Evolutionary conservation across 257 asterid species (phyloP).

Genomic region (Datura wrightii): DNA sequence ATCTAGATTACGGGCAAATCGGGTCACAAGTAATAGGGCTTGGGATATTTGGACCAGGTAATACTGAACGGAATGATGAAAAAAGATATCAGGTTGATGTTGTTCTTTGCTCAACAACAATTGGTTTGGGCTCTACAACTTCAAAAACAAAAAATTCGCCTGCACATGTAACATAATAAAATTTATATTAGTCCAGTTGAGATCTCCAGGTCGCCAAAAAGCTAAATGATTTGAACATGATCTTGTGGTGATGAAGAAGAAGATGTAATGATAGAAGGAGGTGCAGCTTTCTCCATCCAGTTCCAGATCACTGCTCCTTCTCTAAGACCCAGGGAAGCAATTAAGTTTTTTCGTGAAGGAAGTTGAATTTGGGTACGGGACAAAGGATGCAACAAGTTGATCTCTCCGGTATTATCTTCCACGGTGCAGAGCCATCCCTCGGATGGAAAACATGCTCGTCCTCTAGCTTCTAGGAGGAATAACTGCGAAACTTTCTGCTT

Average conservation of each 20-base stretch:
- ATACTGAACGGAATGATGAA: too few relatives aligned
- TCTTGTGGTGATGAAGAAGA: background rate
- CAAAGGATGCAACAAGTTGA: background rate
- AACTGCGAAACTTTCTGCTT: background rate
- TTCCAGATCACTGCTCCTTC: background rate
- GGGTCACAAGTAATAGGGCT: background rate
- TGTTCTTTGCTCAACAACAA: background rate
- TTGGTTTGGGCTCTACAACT: background rate
- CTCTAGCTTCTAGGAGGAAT: slow-evolving; percentile 1
- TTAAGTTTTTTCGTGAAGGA: background rate
- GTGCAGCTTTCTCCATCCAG: too few relatives aligned
- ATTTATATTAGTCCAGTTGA: background rate
- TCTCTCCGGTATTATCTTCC: background rate
- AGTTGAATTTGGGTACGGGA: background rate
- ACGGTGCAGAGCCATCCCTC: background rate
- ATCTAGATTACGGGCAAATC: too few relatives aligned
- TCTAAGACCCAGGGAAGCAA: background rate
- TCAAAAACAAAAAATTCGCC: background rate
- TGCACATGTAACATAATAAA: background rate
- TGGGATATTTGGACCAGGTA: background rate
- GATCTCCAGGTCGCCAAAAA: background rate
- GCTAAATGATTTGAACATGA: background rate
- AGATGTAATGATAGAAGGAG: background rate
- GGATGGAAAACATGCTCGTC: background rate
- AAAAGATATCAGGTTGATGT: fast-evolving